A percentile compares a stretch with the other conserved stretches of the same genome.
Conservation (phyloP, 139 green algal species). For the Coccomyxa sp. region DNA sequence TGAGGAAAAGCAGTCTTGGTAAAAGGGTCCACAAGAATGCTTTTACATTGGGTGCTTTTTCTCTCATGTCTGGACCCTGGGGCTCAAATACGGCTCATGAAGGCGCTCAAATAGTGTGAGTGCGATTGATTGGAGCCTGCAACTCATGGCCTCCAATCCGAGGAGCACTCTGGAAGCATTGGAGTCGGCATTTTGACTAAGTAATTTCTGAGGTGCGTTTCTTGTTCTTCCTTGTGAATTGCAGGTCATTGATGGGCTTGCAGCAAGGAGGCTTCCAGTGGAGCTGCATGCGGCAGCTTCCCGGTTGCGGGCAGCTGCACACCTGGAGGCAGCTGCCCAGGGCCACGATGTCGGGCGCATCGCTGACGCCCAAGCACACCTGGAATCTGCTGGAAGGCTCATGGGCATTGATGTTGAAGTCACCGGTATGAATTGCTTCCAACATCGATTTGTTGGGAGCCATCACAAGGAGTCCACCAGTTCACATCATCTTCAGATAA, state of each 20-base stretch:
- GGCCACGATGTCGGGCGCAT: slow-evolving; percentile 56
- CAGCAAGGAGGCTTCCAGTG: background rate
- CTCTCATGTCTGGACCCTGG: no score
- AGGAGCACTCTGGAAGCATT: no score
- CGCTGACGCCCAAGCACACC: slow-evolving; percentile 31
- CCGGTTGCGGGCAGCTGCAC: slow-evolving; percentile 10
- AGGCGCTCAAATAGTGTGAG: no score
- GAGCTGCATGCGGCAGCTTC: background rate
- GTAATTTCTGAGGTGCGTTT: background rate
- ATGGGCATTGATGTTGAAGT: slow-evolving; percentile 33
- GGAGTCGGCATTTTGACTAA: no score
- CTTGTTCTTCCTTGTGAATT: background rate
- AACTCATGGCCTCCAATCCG: no score
- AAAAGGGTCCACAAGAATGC: no score
- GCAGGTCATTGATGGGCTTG: background rate
- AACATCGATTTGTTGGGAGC: background rate
- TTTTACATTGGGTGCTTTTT: no score
- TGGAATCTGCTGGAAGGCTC: slow-evolving; percentile 33
- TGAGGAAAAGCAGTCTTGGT: no score
- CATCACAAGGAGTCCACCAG: background rate
- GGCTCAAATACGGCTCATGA: no score
- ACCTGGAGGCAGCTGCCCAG: slow-evolving; percentile 50
- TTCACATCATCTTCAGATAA: background rate
- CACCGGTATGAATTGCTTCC: slow-evolving; percentile 2
- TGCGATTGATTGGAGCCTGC: no score